Evolutionary conservation across 257 asterid genomes (phyloP).

Genomic region (Forsythia suspensa): DNA sequence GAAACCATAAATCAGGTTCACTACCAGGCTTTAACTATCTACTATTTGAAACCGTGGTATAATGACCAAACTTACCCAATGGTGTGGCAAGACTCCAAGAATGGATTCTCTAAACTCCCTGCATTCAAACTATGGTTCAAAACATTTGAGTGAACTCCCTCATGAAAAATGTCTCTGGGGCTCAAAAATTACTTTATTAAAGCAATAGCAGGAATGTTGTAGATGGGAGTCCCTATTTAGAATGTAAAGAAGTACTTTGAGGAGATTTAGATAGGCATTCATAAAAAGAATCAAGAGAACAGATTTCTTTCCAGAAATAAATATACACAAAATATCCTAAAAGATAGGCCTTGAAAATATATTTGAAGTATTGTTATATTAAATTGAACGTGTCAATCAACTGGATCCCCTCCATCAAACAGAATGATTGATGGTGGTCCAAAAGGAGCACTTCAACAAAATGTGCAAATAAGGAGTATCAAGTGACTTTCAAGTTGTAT

Average conservation of each 20-base stretch:
- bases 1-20: conserved; percentile 22
- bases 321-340: not conserved
- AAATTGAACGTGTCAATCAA: not conserved
- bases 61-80: conserved; percentile 66
- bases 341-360: not conserved
- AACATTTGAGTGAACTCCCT: conserved; percentile 26
- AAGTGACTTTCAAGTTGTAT: not conserved
- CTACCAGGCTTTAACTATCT: conserved; percentile 12
- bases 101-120: conserved; percentile 96
- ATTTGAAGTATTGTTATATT: not conserved
- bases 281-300: not conserved
- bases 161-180: not conserved
- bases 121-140: conserved; percentile 80
- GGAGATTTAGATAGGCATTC: conserved; percentile 8
- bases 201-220: not conserved
- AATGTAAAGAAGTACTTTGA: not conserved
- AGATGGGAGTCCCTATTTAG: conserved; percentile 8
- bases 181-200: not conserved
- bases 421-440: not conserved
- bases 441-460: not conserved
- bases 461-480: not conserved
- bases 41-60: conserved; percentile 9
- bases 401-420: not conserved
- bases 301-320: not conserved
- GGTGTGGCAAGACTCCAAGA: conserved; percentile 97